Conservation (phyloP, 257 asterid species). For the Coffea canephora region DNA sequence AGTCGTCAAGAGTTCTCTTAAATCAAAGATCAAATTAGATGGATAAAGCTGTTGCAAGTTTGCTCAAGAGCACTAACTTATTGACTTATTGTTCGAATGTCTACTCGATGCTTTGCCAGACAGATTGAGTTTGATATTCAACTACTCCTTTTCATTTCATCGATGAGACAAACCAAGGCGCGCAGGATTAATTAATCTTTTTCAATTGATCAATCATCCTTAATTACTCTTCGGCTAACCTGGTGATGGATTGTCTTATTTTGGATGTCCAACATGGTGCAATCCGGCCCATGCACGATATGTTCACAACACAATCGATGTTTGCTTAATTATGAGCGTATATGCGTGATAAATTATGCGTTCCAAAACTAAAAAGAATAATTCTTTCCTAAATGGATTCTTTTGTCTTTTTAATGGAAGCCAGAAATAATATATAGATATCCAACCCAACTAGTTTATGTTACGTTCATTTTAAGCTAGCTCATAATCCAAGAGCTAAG, state of each 20-base stretch:
- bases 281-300: background rate
- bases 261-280: slow-evolving; percentile 1
- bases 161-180: background rate
- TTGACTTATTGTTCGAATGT: background rate
- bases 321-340: no score
- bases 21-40: background rate
- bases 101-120: background rate
- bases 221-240: no score
- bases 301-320: background rate
- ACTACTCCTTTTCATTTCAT: background rate
- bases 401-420: background rate
- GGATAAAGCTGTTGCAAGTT: background rate
- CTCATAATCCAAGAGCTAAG: no score
- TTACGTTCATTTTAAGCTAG: no score
- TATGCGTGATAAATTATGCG: background rate
- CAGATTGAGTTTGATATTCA: background rate
- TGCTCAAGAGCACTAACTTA: background rate
- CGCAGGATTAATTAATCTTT: no score
- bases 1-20: background rate
- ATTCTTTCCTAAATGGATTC: background rate
- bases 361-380: no score
- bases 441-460: background rate
- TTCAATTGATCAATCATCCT: background rate
- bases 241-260: background rate
- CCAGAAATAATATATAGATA: no score